phyloP scores from a whole-genome alignment of 2,329 filamentous ascomycete species.

The Phyllosticta paracitricarpa region DNA sequence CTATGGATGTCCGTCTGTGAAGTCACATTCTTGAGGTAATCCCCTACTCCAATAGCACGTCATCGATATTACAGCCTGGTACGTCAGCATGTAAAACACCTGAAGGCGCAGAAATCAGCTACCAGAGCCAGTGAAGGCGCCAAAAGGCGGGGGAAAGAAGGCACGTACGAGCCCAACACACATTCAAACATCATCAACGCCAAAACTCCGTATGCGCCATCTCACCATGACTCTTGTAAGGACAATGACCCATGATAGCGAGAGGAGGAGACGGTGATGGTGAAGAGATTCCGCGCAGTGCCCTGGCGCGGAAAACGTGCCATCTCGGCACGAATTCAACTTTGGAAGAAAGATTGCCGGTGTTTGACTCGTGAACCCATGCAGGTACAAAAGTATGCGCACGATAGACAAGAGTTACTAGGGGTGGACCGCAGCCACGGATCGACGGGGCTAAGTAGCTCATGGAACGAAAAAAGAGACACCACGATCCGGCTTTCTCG shows the following conservation, averaged over 20 bases:
- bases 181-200: constrained; percentile 2
- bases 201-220: not conserved
- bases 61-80: not conserved
- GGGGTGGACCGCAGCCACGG: not conserved
- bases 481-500: not conserved
- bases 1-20: not conserved
- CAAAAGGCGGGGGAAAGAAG: not conserved
- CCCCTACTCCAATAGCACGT: not conserved
- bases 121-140: not conserved
- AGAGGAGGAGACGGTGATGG: not conserved
- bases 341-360: not conserved
- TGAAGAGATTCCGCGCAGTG: not conserved
- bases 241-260: not conserved
- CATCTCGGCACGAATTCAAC: not conserved
- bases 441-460: not conserved
- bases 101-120: not conserved
- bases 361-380: not conserved
- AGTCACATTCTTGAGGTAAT: not conserved
- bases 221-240: not conserved
- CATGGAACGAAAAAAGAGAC: not conserved
- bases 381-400: not conserved
- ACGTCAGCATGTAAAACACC: constrained; percentile 1
- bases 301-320: not conserved
- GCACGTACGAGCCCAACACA: not conserved
- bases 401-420: not conserved